Percentiles rank a stretch among this genome's conserved stretches.
These are phyloP conservation scores for Murraya koenigii DNA, from an alignment of 345 rosid species.

Conservation along the genomic window DNA sequence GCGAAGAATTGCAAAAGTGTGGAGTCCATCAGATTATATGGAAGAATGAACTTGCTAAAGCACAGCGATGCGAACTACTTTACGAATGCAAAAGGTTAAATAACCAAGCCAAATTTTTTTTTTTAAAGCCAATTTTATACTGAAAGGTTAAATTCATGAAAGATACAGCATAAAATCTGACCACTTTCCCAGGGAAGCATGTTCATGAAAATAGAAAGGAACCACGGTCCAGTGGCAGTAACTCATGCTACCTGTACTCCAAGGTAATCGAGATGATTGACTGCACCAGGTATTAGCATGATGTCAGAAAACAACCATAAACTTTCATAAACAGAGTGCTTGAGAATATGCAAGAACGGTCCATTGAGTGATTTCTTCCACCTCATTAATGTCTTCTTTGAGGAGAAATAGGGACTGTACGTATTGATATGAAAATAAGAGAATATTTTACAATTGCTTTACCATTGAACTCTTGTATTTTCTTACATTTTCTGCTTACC, in stretches of 20 bases:
- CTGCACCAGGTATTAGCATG: slow-evolving; percentile 46
- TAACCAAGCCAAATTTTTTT: neutral
- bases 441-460: slow-evolving; percentile 25
- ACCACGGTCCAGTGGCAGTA: slow-evolving; percentile 98
- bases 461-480: slow-evolving; percentile 7
- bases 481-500: slow-evolving; percentile 24
- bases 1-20: slow-evolving; percentile 75
- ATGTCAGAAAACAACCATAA: slow-evolving; percentile 21
- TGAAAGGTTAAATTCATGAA: slow-evolving; percentile 14
- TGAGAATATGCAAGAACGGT: slow-evolving; percentile 1
- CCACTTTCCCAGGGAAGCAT: slow-evolving; percentile 99
- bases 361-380: slow-evolving; percentile 15
- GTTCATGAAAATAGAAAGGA: slow-evolving; percentile 98
- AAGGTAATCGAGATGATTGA: slow-evolving; percentile 96
- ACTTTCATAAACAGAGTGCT: neutral
- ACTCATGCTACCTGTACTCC: slow-evolving; percentile 99
- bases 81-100: neutral
- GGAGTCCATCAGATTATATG: slow-evolving; percentile 22
- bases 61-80: neutral
- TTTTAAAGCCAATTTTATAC: neutral
- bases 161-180: slow-evolving; percentile 63
- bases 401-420: neutral
- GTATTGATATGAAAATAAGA: too few species aligned
- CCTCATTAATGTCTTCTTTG: neutral
- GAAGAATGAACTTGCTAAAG: slow-evolving; percentile 20